A percentile compares a stretch with the other conserved stretches of the same genome.
These are phyloP conservation scores for Graphilbum ipis-grandicollis DNA, from an alignment of 2,329 filamentous ascomycete species.

Conservation along the genomic window DNA sequence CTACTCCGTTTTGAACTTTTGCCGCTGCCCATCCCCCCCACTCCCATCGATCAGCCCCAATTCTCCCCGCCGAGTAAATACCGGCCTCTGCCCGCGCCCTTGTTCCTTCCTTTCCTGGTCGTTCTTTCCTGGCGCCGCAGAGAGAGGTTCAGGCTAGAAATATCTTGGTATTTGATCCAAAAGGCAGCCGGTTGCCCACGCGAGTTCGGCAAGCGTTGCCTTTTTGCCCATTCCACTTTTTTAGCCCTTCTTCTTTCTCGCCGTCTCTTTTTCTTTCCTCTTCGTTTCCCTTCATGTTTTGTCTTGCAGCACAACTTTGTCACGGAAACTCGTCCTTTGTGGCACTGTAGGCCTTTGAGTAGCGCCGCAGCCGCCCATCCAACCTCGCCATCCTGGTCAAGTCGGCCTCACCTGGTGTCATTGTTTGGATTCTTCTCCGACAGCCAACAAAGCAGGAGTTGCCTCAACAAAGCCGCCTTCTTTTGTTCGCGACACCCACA, in stretches of 20 bases:
- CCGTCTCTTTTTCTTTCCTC: neutral
- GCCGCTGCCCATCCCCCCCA: neutral
- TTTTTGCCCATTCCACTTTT: neutral
- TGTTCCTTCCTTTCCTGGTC: neutral
- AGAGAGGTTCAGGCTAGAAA: no score
- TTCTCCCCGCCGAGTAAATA: neutral
- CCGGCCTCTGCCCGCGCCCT: no score
- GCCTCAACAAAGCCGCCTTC: neutral
- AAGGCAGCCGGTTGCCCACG: neutral
- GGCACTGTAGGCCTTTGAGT: neutral
- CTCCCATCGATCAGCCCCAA: conserved; percentile 1
- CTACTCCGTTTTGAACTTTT: neutral
- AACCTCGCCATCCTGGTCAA: neutral
- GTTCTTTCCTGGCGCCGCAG: neutral
- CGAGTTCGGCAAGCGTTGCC: neutral
- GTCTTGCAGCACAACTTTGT: neutral
- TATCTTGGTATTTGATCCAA: neutral
- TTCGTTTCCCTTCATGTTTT: neutral
- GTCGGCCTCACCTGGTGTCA: neutral
- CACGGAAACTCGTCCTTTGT: no score
- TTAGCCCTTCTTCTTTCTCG: neutral
- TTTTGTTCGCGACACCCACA: neutral
- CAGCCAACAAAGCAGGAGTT: neutral
- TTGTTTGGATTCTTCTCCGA: no score
- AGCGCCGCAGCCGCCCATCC: neutral